Base-by-base conservation (phyloP, 176 grass and related monocot species). In the Oryza rufipogon region DNA sequence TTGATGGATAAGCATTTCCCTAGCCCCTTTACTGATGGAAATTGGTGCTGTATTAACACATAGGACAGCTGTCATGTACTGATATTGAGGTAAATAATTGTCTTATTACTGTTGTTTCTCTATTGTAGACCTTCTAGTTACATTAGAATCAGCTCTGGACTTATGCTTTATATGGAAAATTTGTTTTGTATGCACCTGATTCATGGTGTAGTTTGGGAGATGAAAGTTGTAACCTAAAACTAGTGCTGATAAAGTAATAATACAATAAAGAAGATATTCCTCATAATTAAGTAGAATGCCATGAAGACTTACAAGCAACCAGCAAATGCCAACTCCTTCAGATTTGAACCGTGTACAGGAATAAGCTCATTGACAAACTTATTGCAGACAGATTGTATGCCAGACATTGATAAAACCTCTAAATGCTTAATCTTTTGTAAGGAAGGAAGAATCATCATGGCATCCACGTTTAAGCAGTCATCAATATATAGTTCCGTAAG, bases 401-500 rank as follows among this genome's bases (percentile, higher is more conserved):
- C 87, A 71, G 91, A 94, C 80, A 98, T 81, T 60, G 93, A 95
- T 32, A 98, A 80, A 84, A 93, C 88, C 70, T 98, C 91, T 76
- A 98, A 80, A 75, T 80, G 84, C 44, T 87, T 80, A 81, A 93
- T 68, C 54, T 91, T 98, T 77, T 92, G 88, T 34, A 98, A 83
- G 56, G 85, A 86, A 64, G 93, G 93, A 70, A 98, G 89, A 85
- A 95, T 89, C 49, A 38, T 36, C 91, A 94, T 91, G 54, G 91
- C 96, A 16, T 92, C 86, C 48, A 95, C 87, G 46, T 95, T 95
- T 85, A 88, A 85, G 64, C 96, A 98, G 13, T 95, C 89, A 90
- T 98, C 93, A 81, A 98, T 87, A 85, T 92, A 92, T 58, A 98
- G 83, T 86, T 95, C 89, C 79, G 68, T 95, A 66, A 98, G 82